These are phyloP conservation scores for Acacia pycnantha DNA, from an alignment of 331 rosid species.

Conservation along the genomic window DNA sequence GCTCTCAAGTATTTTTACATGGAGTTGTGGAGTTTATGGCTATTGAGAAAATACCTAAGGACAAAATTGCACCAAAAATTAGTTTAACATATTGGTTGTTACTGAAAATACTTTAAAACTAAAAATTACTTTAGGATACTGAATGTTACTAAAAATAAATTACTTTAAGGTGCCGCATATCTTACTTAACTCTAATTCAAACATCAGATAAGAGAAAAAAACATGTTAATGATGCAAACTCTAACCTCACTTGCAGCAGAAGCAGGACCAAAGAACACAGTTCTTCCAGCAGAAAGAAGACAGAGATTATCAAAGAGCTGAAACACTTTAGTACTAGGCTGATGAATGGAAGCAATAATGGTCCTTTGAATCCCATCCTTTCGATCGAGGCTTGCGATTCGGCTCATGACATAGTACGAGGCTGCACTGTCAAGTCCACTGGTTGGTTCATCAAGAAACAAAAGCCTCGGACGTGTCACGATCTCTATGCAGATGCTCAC, in stretches of 20 bases:
- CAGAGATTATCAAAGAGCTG: slow-evolving; percentile 62
- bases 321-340: slow-evolving; percentile 72
- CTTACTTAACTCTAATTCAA: too few relatives aligned
- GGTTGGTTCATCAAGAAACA: slow-evolving; percentile 79
- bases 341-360: slow-evolving; percentile 62
- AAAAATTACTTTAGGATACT: too few relatives aligned
- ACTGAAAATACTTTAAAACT: too few relatives aligned
- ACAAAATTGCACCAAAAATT: too few relatives aligned
- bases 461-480: slow-evolving; percentile 54
- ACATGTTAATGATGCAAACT: neutral
- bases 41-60: too few relatives aligned
- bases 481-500: slow-evolving; percentile 78
- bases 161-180: too few relatives aligned
- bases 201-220: neutral
- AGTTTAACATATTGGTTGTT: too few relatives aligned
- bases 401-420: slow-evolving; percentile 66
- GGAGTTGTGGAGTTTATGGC: too few relatives aligned
- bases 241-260: slow-evolving; percentile 55
- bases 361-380: slow-evolving; percentile 46
- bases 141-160: too few relatives aligned
- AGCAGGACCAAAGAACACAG: slow-evolving; percentile 75
- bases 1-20: too few relatives aligned
- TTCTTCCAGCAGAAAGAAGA: slow-evolving; percentile 57
- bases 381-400: slow-evolving; percentile 40
- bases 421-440: slow-evolving; percentile 89